Evolutionary conservation across 2,329 filamentous ascomycete genomes (phyloP).

Genomic region (Xylariaceae sp.): DNA sequence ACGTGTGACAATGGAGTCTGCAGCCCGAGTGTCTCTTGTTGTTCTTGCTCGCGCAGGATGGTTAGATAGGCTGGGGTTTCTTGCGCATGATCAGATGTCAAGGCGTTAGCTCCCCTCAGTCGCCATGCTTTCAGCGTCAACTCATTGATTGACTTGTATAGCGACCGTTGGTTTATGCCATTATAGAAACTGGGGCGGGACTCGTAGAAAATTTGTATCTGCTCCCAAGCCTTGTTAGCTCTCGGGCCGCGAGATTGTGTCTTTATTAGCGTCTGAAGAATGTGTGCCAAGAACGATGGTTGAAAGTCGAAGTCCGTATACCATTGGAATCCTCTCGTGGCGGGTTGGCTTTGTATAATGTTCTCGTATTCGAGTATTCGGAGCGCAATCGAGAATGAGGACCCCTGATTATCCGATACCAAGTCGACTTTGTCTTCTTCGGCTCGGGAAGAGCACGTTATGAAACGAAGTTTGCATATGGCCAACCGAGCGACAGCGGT

Average conservation of each 20-base stretch:
- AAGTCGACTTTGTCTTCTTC: background rate
- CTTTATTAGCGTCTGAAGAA: background rate
- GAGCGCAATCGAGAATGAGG: constrained; percentile 1
- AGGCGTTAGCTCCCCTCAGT: background rate
- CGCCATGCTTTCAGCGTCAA: constrained; percentile 2
- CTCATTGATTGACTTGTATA: background rate
- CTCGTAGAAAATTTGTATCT: constrained; percentile 2
- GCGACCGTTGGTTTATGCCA: background rate
- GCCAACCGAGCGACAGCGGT: background rate
- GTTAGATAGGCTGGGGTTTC: background rate
- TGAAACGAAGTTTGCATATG: constrained; percentile 3
- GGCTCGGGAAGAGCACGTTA: background rate
- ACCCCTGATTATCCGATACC: background rate
- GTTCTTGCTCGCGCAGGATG: background rate
- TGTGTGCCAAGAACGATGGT: background rate
- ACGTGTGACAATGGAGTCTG: constrained; percentile 1
- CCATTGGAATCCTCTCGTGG: constrained; percentile 3
- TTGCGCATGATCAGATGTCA: background rate
- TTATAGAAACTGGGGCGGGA: background rate
- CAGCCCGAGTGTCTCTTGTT: background rate
- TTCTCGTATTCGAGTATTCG: constrained; percentile 5
- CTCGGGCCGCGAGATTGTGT: background rate
- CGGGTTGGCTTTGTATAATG: background rate
- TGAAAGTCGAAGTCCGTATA: constrained; percentile 1
- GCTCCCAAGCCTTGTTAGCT: constrained; percentile 2